A percentile compares a stretch with the other conserved stretches of the same genome.
Conservation (phyloP, 345 rosid species). For the Ceriops zippeliana region DNA sequence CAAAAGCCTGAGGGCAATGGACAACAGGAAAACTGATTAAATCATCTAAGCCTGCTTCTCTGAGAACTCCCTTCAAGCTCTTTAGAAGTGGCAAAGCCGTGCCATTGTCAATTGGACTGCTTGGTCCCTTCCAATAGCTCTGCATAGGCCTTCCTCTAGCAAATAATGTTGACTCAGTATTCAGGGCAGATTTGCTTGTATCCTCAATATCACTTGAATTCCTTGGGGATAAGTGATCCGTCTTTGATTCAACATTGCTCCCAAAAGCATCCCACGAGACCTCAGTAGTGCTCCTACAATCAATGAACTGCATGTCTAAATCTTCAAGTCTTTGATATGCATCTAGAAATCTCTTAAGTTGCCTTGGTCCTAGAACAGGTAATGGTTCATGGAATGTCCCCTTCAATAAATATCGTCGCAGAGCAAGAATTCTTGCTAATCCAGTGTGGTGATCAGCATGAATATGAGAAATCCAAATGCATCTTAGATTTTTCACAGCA, state of each 20-base stretch:
- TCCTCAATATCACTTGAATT: slow-evolving; percentile 14
- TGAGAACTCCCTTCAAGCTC: slow-evolving; percentile 54
- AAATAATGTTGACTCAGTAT: slow-evolving; percentile 46
- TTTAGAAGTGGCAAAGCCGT: slow-evolving; percentile 39
- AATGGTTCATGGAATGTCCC: slow-evolving; percentile 66
- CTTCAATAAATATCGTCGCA: slow-evolving; percentile 66
- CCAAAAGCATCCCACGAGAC: slow-evolving; percentile 59
- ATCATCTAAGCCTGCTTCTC: slow-evolving; percentile 56
- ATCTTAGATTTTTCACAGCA: slow-evolving; percentile 58
- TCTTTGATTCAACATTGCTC: slow-evolving; percentile 23
- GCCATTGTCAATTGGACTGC: slow-evolving; percentile 43
- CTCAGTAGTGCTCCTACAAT: slow-evolving; percentile 68
- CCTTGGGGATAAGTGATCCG: slow-evolving; percentile 22
- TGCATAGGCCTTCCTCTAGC: slow-evolving; percentile 68
- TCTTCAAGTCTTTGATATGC: slow-evolving; percentile 90
- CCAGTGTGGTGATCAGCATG: slow-evolving; percentile 96
- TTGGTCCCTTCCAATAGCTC: slow-evolving; percentile 58
- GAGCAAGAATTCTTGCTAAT: slow-evolving; percentile 79
- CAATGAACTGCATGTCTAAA: slow-evolving; percentile 84
- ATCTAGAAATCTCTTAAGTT: slow-evolving; percentile 71
- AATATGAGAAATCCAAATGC: slow-evolving; percentile 93
- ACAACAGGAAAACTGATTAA: slow-evolving; percentile 88
- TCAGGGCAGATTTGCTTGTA: slow-evolving; percentile 10
- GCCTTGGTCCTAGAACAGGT: slow-evolving; percentile 72
- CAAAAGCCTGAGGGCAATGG: slow-evolving; percentile 91